Base-by-base conservation (phyloP, 495 filamentous ascomycete species). In the Xylaria palmicola region DNA sequence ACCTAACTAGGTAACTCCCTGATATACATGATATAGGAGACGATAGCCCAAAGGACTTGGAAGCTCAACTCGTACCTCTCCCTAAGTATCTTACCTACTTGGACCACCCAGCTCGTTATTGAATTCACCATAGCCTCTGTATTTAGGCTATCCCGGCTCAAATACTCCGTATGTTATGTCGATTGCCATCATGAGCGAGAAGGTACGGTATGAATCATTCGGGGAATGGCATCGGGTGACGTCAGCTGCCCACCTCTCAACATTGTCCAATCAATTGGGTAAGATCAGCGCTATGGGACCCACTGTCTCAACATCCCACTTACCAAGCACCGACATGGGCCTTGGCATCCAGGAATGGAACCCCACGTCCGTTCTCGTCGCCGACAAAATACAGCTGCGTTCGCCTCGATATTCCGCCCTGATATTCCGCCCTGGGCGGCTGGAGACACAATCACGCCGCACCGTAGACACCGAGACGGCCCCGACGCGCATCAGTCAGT, bases 401-500 rank as follows among this genome's bases (percentile, higher is more conserved):
- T 19, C 19, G 6, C 3, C 36, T 12, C 13, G n/a, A 41, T 24
- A 41, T 55, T 55, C 20, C 32, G 20, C 12, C 17, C 6, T 13
- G n/a, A 41, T 24, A 41, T 55, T 55, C 20, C 32, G 20, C 12
- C 17, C 10, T 32, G 5, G 7, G 37, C 8, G 13, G 20, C 2
- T 3, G 24, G 6, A 30, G 13, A 32, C 36, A 27, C 20, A 55
- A 22, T 12, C 29, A 3, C 24, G 26, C 26, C 13, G 26, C 45
- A 48, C 15, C 9, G 17, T 13, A 41, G 13, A 27, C 36, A 13
- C n/a, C n/a, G n/a, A n/a, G 9, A 27, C 12, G 6, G 20, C 10
- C 13, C n/a, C 10, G 20, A 22, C 0, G n/a, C 4, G 37, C 22
- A 12, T 17, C 6, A 43, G 37, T 6, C 73, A 86, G 76, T 36